phyloP scores from a whole-genome alignment of 805 yeast species.

The Suhomyces pyralidae region DNA sequence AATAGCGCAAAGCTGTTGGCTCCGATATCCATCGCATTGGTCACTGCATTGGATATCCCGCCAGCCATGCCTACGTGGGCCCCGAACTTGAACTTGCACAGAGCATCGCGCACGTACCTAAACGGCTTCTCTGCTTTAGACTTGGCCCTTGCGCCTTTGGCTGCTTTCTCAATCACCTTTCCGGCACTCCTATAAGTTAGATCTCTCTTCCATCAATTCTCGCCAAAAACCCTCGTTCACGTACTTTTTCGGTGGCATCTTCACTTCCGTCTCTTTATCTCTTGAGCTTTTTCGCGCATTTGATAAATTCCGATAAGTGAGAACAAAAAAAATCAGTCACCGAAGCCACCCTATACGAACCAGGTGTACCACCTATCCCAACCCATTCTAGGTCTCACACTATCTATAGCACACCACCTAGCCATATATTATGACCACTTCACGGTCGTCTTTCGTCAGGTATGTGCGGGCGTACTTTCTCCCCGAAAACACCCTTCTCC shows the following conservation, averaged over 20 bases:
- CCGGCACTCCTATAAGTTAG: not conserved
- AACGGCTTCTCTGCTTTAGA: conserved; percentile 12
- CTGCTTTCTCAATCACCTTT: not conserved
- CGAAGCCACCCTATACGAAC: not conserved
- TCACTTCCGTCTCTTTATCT: not conserved
- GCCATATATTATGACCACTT: not conserved
- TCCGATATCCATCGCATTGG: conserved; percentile 52
- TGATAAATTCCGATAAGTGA: not conserved
- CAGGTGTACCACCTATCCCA: not conserved
- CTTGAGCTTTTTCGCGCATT: not conserved
- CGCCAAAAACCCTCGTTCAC: not conserved
- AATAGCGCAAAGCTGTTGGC: conserved; percentile 89
- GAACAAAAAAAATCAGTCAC: not conserved
- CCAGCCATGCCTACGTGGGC: conserved; percentile 88
- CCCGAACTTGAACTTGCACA: conserved; percentile 63
- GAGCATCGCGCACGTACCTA: conserved; percentile 37
- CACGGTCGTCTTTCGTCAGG: not conserved
- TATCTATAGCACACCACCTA: not conserved
- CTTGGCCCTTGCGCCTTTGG: not conserved
- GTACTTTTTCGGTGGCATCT: conserved; percentile 12
- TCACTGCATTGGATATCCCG: conserved; percentile 70
- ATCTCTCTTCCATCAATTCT: not conserved
- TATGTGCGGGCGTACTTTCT: conserved; percentile 17
- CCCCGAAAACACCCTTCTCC: conserved; percentile 22
- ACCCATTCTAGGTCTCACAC: not conserved